Evolutionary conservation across 2,329 filamentous ascomycete genomes (phyloP).

Genomic region (Bipolaris victoriae): DNA sequence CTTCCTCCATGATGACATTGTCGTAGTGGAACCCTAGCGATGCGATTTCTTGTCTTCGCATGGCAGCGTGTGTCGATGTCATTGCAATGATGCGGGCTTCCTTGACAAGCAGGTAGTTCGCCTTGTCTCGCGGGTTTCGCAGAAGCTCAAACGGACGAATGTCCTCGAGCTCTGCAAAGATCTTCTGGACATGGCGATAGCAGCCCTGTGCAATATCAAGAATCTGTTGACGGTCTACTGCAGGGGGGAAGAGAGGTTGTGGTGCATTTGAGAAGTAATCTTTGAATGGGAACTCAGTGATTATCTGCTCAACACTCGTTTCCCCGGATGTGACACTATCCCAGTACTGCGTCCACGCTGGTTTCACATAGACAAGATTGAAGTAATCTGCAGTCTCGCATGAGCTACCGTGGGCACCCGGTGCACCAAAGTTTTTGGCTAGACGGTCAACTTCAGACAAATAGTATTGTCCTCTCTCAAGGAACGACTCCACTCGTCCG

Average conservation of each 20-base stretch:
- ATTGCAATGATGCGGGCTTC: slow-evolving; percentile 98
- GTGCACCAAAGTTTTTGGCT: slow-evolving; percentile 81
- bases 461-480: slow-evolving; percentile 81
- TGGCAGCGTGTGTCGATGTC: slow-evolving; percentile 97
- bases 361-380: slow-evolving; percentile 87
- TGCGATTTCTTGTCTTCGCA: slow-evolving; percentile 88
- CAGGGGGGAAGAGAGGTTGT: slow-evolving; percentile 78
- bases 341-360: slow-evolving; percentile 86
- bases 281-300: slow-evolving; percentile 84
- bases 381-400: slow-evolving; percentile 98
- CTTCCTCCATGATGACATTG: slow-evolving; percentile 98
- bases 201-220: slow-evolving; percentile 83
- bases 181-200: slow-evolving; percentile 83
- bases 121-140: slow-evolving; percentile 85
- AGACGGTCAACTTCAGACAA: slow-evolving; percentile 85
- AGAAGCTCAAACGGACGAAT: slow-evolving; percentile 95
- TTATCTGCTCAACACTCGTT: slow-evolving; percentile 65
- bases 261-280: slow-evolving; percentile 86
- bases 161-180: slow-evolving; percentile 91
- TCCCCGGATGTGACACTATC: slow-evolving; percentile 65
- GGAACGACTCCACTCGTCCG: slow-evolving; percentile 91
- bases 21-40: slow-evolving; percentile 95
- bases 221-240: slow-evolving; percentile 68
- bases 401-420: slow-evolving; percentile 93
- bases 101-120: slow-evolving; percentile 92